Evolutionary conservation across 352 stramenopile genomes (phyloP).

Genomic region (Globisporangium echinulatum): DNA sequence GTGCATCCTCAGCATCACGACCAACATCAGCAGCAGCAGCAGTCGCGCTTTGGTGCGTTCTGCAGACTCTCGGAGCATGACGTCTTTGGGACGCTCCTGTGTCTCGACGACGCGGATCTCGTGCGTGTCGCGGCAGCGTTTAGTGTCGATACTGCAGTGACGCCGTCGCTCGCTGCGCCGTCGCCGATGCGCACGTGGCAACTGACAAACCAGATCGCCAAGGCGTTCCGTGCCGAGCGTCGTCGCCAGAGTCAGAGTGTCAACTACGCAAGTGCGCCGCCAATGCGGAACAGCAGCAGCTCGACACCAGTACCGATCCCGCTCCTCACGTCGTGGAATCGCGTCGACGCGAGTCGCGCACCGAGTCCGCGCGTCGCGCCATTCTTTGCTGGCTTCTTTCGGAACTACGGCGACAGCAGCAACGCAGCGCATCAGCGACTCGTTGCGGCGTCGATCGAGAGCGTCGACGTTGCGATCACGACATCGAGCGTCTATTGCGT

Average conservation of each 20-base stretch:
- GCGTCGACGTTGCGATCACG: constrained; percentile 34
- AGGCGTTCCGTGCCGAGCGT: constrained; percentile 23
- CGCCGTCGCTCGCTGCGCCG: constrained; percentile 10
- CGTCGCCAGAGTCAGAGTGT: not conserved
- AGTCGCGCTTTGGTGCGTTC: constrained; percentile 33
- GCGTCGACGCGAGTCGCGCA: constrained; percentile 5
- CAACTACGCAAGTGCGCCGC: not conserved
- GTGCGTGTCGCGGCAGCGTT: constrained; percentile 20
- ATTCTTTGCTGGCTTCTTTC: constrained; percentile 31
- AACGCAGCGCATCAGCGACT: constrained; percentile 16
- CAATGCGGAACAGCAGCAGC: not conserved
- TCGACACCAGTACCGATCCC: constrained; percentile 15
- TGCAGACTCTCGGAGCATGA: constrained; percentile 26
- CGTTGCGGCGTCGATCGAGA: constrained; percentile 40
- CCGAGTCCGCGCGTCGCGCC: constrained; percentile 19
- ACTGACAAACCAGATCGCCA: constrained; percentile 37
- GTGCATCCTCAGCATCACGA: constrained; percentile 9
- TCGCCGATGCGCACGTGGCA: constrained; percentile 48
- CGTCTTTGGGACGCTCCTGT: constrained; percentile 44
- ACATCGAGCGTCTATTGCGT: constrained; percentile 39
- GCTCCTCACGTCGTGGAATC: constrained; percentile 24
- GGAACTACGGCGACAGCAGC: constrained; percentile 38
- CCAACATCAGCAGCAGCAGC: constrained; percentile 5
- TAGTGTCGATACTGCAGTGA: not conserved
- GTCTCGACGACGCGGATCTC: constrained; percentile 34